phyloP scores from a whole-genome alignment of 106 monocot genomes.

The Phalaenopsis aphrodite region DNA sequence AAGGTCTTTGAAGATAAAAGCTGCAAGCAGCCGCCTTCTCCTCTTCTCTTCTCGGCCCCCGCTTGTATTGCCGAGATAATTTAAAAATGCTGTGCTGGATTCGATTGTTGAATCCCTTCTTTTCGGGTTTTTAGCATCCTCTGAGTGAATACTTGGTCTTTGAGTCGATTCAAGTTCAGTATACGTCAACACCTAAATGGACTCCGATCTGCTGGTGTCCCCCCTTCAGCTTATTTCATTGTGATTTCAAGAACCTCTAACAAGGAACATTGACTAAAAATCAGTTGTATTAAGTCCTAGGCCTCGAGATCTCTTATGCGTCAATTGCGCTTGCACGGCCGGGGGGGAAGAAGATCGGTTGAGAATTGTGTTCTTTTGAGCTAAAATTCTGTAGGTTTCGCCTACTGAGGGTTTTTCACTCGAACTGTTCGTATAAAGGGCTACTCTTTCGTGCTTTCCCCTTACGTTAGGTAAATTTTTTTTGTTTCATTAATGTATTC shows the following conservation, averaged over 20 bases:
- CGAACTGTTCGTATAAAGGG: not conserved
- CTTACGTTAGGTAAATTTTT: not conserved
- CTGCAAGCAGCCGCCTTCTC: not conserved
- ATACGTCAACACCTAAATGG: not conserved
- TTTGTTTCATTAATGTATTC: not conserved
- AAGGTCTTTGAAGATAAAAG: not conserved
- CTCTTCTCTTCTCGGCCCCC: not conserved
- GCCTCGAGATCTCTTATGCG: conserved; percentile 5
- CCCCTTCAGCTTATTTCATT: not conserved
- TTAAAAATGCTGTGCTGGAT: not conserved
- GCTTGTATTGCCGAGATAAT: not conserved
- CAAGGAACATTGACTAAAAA: not conserved
- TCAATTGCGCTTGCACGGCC: conserved; percentile 3
- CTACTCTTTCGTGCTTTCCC: not conserved
- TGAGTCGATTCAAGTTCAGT: not conserved
- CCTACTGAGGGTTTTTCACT: not conserved
- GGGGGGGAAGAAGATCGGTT: conserved; percentile 11
- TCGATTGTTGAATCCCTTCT: not conserved
- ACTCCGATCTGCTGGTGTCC: not conserved
- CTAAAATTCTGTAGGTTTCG: not conserved
- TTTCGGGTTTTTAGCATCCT: not conserved
- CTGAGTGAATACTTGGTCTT: not conserved
- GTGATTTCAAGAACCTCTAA: not conserved
- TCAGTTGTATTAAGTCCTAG: not conserved
- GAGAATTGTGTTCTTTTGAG: not conserved